Evolutionary conservation across 768 basidiomycete species (phyloP), one percentile per base, ranked within the genome.

Genomic region (Hydnomerulius pinastri): DNA sequence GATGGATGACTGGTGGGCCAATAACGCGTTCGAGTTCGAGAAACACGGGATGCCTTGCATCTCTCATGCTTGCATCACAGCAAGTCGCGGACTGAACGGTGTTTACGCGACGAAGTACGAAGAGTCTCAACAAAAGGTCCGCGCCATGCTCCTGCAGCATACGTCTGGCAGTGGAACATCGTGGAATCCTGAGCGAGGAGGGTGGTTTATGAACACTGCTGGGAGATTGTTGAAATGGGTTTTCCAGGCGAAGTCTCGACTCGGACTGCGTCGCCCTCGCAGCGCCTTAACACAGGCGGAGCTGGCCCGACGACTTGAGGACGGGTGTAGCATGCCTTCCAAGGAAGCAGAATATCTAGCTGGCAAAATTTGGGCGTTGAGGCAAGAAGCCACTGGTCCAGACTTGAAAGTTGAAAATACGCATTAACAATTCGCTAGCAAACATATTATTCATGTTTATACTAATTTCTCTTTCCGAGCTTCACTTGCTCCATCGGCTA

Each of bases 21-120:
- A 55, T 9, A 76, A 76, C 25, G 50, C 59, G 46, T 17, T 38
- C 23, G 33, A 33, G 9, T 77, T 77, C 45, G 64, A 64, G 27
- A 49, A 50, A 11, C 60, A 54, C 40, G 24, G 24, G 0, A 60
- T 65, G 28, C 53, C 45, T 27, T 62, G 71, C 20, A 41, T 54
- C 15, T 71, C 69, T 4, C 67, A 73, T 15, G 74, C 66, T 0
- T 77, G 77, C 47, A 51, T 77, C 53, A 75, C 72, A 3, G 69
- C 73, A 3, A 70, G 41, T 21, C 56, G 57, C 23, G 64, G 73
- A 20, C 54, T 57, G 43, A 49, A 63, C 0, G 36, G 61, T 25
- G 58, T 43, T 25, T 59, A 65, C 23, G 52, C 56, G 21, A 48
- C 49, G 6, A 70, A 62, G 41, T 75, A 74, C 46, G 49, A 59